phyloP scores from a whole-genome alignment of 2,329 filamentous ascomycete species.

The Aspergillus clavatus region DNA sequence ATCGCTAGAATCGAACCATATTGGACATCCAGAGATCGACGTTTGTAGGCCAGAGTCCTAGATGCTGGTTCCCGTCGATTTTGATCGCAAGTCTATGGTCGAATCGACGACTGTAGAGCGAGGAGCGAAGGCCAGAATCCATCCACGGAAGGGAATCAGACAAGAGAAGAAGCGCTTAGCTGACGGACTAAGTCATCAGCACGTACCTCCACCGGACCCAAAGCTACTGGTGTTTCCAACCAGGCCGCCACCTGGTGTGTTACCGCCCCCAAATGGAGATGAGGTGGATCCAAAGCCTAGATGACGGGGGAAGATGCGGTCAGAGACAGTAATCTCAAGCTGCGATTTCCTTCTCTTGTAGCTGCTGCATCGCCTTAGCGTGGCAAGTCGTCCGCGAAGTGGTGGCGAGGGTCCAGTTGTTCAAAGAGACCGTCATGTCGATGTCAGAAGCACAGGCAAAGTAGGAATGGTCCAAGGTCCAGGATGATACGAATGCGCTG shows the following conservation, averaged over 20 bases:
- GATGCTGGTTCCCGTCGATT: neutral
- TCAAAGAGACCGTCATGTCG: slow-evolving; percentile 21
- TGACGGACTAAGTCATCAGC: slow-evolving; percentile 19
- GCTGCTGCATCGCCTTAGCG: slow-evolving; percentile 23
- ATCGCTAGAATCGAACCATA: neutral
- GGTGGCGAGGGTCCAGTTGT: slow-evolving; percentile 16
- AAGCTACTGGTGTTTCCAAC: slow-evolving; percentile 38
- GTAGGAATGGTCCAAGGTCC: neutral
- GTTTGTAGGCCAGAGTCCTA: neutral
- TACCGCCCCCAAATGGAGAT: slow-evolving; percentile 35
- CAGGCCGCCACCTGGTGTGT: slow-evolving; percentile 29
- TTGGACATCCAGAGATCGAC: neutral
- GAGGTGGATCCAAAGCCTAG: slow-evolving; percentile 40
- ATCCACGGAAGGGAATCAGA: slow-evolving; percentile 7
- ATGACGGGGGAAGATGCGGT: slow-evolving; percentile 34
- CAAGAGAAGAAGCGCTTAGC: slow-evolving; percentile 23
- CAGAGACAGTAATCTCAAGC: slow-evolving; percentile 36
- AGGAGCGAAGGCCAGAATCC: slow-evolving; percentile 4
- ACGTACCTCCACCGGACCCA: slow-evolving; percentile 42
- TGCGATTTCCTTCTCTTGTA: slow-evolving; percentile 29
- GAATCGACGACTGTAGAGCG: neutral
- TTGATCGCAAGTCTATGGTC: neutral
- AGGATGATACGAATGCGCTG: slow-evolving; percentile 1
- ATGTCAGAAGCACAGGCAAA: slow-evolving; percentile 27
- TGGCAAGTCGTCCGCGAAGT: slow-evolving; percentile 22